Conservation (phyloP, 176 grass and related monocot species). For the Oryza meridionalis region DNA sequence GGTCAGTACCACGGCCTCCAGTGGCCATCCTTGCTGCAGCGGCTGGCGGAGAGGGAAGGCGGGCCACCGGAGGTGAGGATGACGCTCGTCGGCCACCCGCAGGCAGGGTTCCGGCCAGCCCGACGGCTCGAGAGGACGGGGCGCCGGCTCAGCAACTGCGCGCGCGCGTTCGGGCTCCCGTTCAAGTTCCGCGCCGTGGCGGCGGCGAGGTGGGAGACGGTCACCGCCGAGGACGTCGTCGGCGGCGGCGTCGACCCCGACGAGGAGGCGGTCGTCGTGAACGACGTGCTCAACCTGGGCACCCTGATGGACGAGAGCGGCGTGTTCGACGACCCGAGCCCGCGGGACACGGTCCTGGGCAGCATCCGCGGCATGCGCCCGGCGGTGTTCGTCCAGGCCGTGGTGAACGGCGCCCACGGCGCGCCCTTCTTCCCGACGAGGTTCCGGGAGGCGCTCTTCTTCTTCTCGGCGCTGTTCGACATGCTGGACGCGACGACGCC, state of each 20-base stretch:
- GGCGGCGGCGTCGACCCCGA: not conserved
- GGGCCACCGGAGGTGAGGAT: slow-evolving; percentile 54
- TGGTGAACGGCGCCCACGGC: slow-evolving; percentile 41
- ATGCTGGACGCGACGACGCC: slow-evolving; percentile 58
- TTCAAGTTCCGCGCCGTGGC: no score
- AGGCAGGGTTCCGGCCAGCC: slow-evolving; percentile 30
- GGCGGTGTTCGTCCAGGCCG: slow-evolving; percentile 35
- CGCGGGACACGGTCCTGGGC: no score
- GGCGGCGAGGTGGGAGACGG: slow-evolving; percentile 40
- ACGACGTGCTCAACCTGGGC: slow-evolving; percentile 38
- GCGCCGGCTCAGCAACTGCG: no score
- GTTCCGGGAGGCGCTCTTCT: slow-evolving; percentile 47
- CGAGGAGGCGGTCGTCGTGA: slow-evolving; percentile 46
- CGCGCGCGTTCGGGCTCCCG: no score
- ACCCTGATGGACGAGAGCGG: slow-evolving; percentile 57
- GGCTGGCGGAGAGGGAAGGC: slow-evolving; percentile 13
- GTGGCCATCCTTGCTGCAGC: slow-evolving; percentile 49
- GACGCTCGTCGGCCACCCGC: slow-evolving; percentile 46
- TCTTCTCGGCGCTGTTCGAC: slow-evolving; percentile 51
- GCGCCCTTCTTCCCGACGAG: slow-evolving; percentile 50
- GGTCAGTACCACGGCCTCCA: slow-evolving; percentile 48
- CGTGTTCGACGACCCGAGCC: no score
- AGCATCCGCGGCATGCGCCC: slow-evolving; percentile 19
- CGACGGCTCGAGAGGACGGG: no score
- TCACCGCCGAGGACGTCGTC: slow-evolving; percentile 28